phyloP scores from a whole-genome alignment of 2,329 filamentous ascomycete genomes.

The Xenoacremonium recifei region DNA sequence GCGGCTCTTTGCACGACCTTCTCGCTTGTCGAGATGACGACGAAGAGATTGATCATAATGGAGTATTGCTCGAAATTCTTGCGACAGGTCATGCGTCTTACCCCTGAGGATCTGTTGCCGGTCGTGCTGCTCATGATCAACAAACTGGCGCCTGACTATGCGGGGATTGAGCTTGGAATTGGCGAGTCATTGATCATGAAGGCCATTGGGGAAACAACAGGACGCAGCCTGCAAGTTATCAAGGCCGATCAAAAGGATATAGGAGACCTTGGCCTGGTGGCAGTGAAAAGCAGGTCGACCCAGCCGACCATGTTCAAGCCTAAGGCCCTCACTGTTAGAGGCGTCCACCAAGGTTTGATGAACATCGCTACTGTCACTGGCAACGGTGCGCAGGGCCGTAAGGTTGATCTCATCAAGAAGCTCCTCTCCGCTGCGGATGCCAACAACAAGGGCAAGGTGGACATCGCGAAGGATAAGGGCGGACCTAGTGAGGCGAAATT shows the following conservation, averaged over 20 bases:
- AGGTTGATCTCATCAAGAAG: constrained; percentile 95
- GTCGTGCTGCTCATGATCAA: constrained; percentile 96
- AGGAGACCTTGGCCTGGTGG: constrained; percentile 90
- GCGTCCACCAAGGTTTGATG: constrained; percentile 85
- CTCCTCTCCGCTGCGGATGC: constrained; percentile 87
- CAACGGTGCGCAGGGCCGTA: constrained; percentile 83
- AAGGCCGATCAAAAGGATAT: constrained; percentile 96
- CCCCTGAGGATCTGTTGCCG: constrained; percentile 80
- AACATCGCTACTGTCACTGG: constrained; percentile 84
- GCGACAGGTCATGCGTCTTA: constrained; percentile 89
- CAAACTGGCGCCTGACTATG: constrained; percentile 94
- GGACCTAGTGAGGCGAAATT: constrained; percentile 94
- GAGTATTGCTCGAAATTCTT: constrained; percentile 89
- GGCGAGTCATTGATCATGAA: constrained; percentile 99
- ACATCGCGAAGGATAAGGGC: constrained; percentile 89
- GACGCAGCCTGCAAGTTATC: constrained; percentile 82
- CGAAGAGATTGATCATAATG: constrained; percentile 83
- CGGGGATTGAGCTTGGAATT: constrained; percentile 95
- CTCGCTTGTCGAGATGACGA: constrained; percentile 90
- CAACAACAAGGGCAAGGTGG: constrained; percentile 70
- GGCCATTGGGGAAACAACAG: constrained; percentile 91
- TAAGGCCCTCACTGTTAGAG: constrained; percentile 81
- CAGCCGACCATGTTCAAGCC: constrained; percentile 99
- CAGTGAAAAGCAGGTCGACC: constrained; percentile 90
- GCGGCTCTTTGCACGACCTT: constrained; percentile 93